Evolutionary conservation across 345 rosid species (phyloP).

Genomic region (Arabis hirsuta): DNA sequence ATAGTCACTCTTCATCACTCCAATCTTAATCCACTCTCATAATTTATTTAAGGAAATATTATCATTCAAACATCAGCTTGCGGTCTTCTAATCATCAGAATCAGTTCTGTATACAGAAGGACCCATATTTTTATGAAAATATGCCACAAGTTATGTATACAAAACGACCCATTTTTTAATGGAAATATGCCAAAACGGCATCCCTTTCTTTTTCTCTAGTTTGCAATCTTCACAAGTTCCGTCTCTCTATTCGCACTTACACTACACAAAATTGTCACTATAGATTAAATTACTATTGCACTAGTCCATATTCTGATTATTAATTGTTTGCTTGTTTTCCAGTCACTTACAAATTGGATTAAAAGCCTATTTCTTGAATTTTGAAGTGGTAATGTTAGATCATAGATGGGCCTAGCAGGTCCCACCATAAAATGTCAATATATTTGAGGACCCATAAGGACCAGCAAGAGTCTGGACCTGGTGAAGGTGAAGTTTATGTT

Average conservation of each 20-base stretch:
- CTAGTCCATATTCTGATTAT: neutral
- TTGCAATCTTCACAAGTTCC: too few relatives aligned
- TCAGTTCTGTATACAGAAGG: too few relatives aligned
- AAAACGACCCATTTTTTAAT: too few relatives aligned
- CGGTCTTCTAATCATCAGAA: too few relatives aligned
- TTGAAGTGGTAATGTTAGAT: neutral
- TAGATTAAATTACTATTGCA: too few relatives aligned
- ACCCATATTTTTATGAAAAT: too few relatives aligned
- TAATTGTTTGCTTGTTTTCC: neutral
- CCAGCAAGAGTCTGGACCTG: neutral
- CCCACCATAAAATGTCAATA: neutral
- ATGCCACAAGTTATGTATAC: too few relatives aligned
- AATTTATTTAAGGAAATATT: neutral
- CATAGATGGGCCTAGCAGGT: slow-evolving; percentile 1
- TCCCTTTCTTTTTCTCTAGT: too few relatives aligned
- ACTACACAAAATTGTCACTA: neutral
- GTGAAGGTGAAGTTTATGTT: slow-evolving; percentile 7
- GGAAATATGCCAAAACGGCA: too few relatives aligned
- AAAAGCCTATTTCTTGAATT: neutral
- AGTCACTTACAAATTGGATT: neutral
- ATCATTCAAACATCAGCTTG: too few relatives aligned
- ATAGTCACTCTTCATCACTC: neutral
- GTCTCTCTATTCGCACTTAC: too few relatives aligned
- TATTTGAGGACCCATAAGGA: neutral
- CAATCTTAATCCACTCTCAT: neutral